Percentiles rank a stretch among this genome's conserved stretches.
phyloP scores from a whole-genome alignment of 768 basidiomycete genomes.

The Cystoderma amianthinum region DNA sequence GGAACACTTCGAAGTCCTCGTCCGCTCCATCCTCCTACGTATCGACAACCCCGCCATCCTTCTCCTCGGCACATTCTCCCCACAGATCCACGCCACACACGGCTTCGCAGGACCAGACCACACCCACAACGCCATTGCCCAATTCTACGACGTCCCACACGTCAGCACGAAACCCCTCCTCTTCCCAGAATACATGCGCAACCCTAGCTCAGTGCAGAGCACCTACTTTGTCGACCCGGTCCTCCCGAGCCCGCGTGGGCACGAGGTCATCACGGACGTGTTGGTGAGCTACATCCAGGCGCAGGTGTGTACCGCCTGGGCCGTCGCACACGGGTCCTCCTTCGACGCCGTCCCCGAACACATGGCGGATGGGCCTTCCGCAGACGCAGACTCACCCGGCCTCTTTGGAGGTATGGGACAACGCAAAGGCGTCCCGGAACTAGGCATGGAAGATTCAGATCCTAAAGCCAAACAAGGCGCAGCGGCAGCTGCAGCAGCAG shows the following conservation, averaged over 20 bases:
- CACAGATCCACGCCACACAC: slow-evolving; percentile 70
- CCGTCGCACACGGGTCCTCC: slow-evolving; percentile 56
- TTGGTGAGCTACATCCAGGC: slow-evolving; percentile 85
- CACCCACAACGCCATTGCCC: slow-evolving; percentile 84
- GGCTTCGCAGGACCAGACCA: slow-evolving; percentile 91
- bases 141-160: slow-evolving; percentile 97
- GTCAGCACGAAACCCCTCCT: slow-evolving; percentile 79
- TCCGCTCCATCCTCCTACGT: slow-evolving; percentile 86
- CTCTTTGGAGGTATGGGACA: slow-evolving; percentile 84
- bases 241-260: slow-evolving; percentile 74
- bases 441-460: slow-evolving; percentile 15
- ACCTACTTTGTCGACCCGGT: slow-evolving; percentile 75
- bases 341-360: slow-evolving; percentile 50
- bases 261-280: slow-evolving; percentile 87
- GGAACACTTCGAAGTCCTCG: slow-evolving; percentile 86
- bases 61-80: slow-evolving; percentile 92
- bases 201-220: slow-evolving; percentile 54
- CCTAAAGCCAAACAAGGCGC: slow-evolving; percentile 20
- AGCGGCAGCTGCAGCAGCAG: slow-evolving; percentile 12
- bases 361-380: slow-evolving; percentile 25
- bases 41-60: slow-evolving; percentile 90
- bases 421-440: slow-evolving; percentile 69
- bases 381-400: slow-evolving; percentile 40
- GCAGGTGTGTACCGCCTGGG: slow-evolving; percentile 87
- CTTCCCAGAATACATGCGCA: slow-evolving; percentile 75